Conservation (phyloP, 2,329 filamentous ascomycete species). For the Neoarthrinium moseri region DNA sequence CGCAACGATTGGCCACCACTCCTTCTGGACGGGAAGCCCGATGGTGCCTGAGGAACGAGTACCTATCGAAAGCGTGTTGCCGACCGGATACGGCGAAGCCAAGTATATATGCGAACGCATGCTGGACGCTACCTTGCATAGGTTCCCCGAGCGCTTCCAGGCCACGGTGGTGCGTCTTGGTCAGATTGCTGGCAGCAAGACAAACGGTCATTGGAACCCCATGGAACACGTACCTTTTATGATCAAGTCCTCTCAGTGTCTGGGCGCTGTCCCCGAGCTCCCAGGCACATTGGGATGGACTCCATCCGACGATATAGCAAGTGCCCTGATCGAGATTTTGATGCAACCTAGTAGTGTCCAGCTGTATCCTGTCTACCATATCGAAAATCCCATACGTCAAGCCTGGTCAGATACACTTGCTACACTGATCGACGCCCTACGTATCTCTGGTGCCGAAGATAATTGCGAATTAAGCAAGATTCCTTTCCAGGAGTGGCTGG, state of each 20-base stretch:
- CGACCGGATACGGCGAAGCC: slow-evolving; percentile 48
- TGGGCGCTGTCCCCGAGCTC: slow-evolving; percentile 39
- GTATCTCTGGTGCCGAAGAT: too few relatives aligned
- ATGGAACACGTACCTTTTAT: slow-evolving; percentile 49
- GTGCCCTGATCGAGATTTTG: slow-evolving; percentile 16
- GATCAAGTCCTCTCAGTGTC: slow-evolving; percentile 46
- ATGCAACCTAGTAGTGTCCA: too few relatives aligned
- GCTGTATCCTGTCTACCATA: slow-evolving; percentile 7
- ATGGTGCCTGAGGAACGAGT: slow-evolving; percentile 41
- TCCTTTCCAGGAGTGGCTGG: too few relatives aligned
- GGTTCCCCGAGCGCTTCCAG: slow-evolving; percentile 37
- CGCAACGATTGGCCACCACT: slow-evolving; percentile 30
- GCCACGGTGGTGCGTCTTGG: slow-evolving; percentile 42
- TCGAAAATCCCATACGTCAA: too few relatives aligned
- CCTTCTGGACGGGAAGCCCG: slow-evolving; percentile 14
- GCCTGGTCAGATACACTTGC: too few relatives aligned
- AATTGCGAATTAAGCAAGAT: too few relatives aligned
- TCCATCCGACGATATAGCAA: slow-evolving; percentile 37
- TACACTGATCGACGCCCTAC: too few relatives aligned
- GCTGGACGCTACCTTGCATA: slow-evolving; percentile 44
- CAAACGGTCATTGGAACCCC: slow-evolving; percentile 53
- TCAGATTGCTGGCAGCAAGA: slow-evolving; percentile 50
- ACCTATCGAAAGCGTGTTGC: slow-evolving; percentile 35
- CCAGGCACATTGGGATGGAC: slow-evolving; percentile 40
- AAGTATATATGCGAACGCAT: slow-evolving; percentile 50